Conservation (phyloP, 2,329 filamentous ascomycete genomes). For the Corniculantispora saksenae region DNA sequence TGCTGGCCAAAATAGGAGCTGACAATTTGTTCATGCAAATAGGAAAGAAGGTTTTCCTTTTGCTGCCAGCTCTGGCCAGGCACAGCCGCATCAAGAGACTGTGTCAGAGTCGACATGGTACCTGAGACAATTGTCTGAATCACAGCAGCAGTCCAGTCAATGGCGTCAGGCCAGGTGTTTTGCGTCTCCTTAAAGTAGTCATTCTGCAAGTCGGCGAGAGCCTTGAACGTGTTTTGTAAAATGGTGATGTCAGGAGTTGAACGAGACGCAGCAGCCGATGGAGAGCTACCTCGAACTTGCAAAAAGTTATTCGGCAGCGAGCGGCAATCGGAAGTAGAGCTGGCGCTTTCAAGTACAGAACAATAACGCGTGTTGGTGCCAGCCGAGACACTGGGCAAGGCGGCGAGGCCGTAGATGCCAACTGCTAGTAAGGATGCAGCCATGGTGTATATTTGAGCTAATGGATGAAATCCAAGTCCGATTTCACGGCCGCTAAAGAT, state of each 20-base stretch:
- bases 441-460: conserved; percentile 12
- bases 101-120: conserved; percentile 69
- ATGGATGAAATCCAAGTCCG: neutral
- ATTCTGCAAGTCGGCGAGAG: conserved; percentile 74
- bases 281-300: neutral
- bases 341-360: neutral
- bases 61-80: conserved; percentile 45
- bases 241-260: conserved; percentile 23
- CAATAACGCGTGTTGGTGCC: conserved; percentile 10
- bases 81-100: conserved; percentile 47
- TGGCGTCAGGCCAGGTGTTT: conserved; percentile 80
- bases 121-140: conserved; percentile 77
- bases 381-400: neutral
- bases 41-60: conserved; percentile 78
- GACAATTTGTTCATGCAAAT: conserved; percentile 75
- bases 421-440: conserved; percentile 1
- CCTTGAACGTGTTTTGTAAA: conserved; percentile 57
- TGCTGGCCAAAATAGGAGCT: conserved; percentile 88
- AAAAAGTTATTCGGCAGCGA: conserved; percentile 7
- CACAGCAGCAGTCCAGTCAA: conserved; percentile 93
- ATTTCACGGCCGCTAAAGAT: neutral
- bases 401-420: conserved; percentile 11
- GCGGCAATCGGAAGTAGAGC: conserved; percentile 4
- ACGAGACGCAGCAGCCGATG: neutral
- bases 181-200: conserved; percentile 75